These are phyloP conservation scores for Aspergillus carlsbadensis DNA, from an alignment of 495 filamentous ascomycete species.

Conservation along the genomic window DNA sequence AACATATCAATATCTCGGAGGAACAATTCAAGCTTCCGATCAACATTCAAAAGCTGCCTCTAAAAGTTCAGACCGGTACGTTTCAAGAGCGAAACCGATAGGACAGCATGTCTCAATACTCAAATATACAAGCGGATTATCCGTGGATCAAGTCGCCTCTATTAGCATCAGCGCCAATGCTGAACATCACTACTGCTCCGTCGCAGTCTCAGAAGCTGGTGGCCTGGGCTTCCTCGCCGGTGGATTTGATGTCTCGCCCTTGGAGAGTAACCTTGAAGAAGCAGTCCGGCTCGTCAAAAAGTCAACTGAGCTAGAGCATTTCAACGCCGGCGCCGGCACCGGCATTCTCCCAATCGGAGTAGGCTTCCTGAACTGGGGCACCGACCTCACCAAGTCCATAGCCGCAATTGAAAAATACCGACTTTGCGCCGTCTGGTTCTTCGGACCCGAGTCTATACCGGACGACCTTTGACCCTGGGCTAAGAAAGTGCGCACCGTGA, in stretches of 20 bases:
- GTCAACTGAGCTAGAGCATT: no score
- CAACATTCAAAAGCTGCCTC: no score
- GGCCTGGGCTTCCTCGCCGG: conserved; percentile 51
- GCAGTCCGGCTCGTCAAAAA: conserved; percentile 17
- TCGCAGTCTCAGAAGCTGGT: conserved; percentile 60
- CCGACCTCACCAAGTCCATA: conserved; percentile 31
- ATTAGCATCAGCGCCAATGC: conserved; percentile 66
- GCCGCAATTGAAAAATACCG: conserved; percentile 41
- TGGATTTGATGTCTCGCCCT: conserved; percentile 29
- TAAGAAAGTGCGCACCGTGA: conserved; percentile 21
- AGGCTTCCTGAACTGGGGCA: conserved; percentile 54
- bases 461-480: conserved; percentile 23
- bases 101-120: conserved; percentile 1
- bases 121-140: conserved; percentile 8
- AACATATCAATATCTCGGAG: no score
- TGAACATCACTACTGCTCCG: conserved; percentile 55
- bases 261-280: conserved; percentile 26
- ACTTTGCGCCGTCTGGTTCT: conserved; percentile 65
- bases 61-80: no score
- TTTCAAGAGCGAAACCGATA: not conserved
- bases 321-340: not conserved
- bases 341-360: conserved; percentile 55
- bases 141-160: conserved; percentile 44
- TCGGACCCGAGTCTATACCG: conserved; percentile 42
- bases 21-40: no score